Evolutionary conservation across 148 eudicot genomes (phyloP).

Genomic region (Chenopodium album): DNA sequence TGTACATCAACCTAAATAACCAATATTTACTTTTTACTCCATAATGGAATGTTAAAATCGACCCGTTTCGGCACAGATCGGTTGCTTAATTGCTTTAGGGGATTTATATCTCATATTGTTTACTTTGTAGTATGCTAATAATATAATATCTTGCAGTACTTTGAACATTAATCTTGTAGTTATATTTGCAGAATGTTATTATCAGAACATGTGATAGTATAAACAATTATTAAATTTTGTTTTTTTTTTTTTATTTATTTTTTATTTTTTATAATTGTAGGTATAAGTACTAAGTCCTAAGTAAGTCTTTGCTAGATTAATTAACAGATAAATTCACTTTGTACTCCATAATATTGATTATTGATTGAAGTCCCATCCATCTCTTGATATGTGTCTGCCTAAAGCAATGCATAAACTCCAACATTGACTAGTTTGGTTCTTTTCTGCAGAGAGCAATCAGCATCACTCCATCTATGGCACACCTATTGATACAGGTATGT

Average conservation of each 20-base stretch:
- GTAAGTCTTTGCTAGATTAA: background rate
- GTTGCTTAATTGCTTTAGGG: background rate
- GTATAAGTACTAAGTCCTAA: background rate
- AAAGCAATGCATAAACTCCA: background rate
- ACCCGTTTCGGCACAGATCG: background rate
- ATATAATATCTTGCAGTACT: background rate
- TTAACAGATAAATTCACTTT: background rate
- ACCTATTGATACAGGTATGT: slow-evolving; percentile 68
- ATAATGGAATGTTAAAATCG: background rate
- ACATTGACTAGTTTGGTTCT: slow-evolving; percentile 14
- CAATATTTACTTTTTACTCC: background rate
- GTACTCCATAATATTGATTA: background rate
- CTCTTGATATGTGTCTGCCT: background rate
- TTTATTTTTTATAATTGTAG: background rate
- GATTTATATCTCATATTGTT: background rate
- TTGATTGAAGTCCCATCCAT: background rate
- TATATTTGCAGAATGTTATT: background rate
- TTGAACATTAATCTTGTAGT: background rate
- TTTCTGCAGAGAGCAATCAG: slow-evolving; percentile 65
- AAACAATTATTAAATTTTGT: background rate
- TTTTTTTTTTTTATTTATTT: no score
- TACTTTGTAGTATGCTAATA: background rate
- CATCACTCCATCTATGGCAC: slow-evolving; percentile 72
- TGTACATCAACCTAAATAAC: background rate
- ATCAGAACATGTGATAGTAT: background rate